These are phyloP conservation scores for Seminavis robusta DNA, from an alignment of 108 stramenopile genomes.

Conservation along the genomic window DNA sequence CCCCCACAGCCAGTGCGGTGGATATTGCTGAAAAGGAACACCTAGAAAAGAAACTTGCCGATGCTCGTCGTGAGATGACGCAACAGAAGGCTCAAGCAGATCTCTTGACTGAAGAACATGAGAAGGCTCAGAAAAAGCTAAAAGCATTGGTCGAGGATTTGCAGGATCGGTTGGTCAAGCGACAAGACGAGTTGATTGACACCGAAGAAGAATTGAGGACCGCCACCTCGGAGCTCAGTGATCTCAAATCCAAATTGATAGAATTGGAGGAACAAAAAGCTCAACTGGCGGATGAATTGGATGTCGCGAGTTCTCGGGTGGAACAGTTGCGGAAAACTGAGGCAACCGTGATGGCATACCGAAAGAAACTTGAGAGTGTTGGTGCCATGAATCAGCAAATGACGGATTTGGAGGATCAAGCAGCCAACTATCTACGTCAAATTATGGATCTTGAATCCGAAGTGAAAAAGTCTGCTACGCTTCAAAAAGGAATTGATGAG, in stretches of 20 bases:
- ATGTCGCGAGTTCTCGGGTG: conserved; percentile 76
- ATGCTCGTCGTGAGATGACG: conserved; percentile 65
- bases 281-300: conserved; percentile 80
- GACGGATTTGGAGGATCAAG: conserved; percentile 75
- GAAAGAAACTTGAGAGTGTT: conserved; percentile 74
- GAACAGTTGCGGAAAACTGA: conserved; percentile 77
- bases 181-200: conserved; percentile 63
- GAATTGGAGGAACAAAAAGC: conserved; percentile 71
- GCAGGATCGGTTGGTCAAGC: conserved; percentile 67
- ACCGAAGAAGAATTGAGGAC: conserved; percentile 59
- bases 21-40: conserved; percentile 42
- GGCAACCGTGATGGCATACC: conserved; percentile 69
- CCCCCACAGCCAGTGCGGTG: conserved; percentile 15
- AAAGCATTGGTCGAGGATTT: conserved; percentile 75
- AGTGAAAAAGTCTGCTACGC: conserved; percentile 58
- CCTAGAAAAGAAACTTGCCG: conserved; percentile 47
- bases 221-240: conserved; percentile 56
- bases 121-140: conserved; percentile 66
- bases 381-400: conserved; percentile 78
- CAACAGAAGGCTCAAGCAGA: conserved; percentile 51
- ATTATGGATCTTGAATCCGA: conserved; percentile 81
- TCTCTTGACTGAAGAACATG: conserved; percentile 55
- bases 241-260: conserved; percentile 51
- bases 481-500: conserved; percentile 23
- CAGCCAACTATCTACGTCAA: conserved; percentile 69